Evolutionary conservation across 2,329 filamentous ascomycete genomes (phyloP), one percentile per base, ranked within the genome.

Genomic region (Epichloe festucae): DNA sequence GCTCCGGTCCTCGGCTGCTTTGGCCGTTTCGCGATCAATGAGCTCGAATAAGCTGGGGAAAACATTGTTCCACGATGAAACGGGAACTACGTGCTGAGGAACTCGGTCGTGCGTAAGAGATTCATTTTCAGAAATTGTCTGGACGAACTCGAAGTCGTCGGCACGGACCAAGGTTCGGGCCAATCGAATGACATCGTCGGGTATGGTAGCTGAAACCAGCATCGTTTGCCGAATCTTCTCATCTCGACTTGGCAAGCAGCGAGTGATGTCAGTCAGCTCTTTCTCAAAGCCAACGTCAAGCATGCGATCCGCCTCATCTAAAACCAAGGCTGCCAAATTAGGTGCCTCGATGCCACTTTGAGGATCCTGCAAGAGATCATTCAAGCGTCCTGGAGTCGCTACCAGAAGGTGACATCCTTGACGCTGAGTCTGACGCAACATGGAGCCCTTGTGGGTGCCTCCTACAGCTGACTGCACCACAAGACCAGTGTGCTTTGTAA

Each of bases 231-330:
- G 82, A 50, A 85, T 76, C 54, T 84, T 79, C 49, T 82, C 67
- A 0, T 65, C 60, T 6, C 77, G 76, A 46, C 76, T 70, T 3
- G 91, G 91, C 10, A 96, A 75, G 43, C 69, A 62, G 0, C 63
- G 53, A 52, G 81, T 69, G 51, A 91, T 87, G 1, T 78, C 66
- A 48, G 74, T 68, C 48, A 91, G 76, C 52, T 82, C 83, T 38
- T 73, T 72, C 52, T 83, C 74, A 61, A 91, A 91, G 2, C 87
- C 93, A 75, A 95, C 93, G 72, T 98, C 93, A 65, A 98, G 79
- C 87, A 98, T 96, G 60, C 93, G 87, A 70, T 98, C 93, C 61
- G 93, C 93, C 75, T 98, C 93, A 60, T 98, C 93, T 46, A 98
- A 84, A 57, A 97, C 89, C 45, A 98, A 77, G 59, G 93, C 94